Evolutionary conservation across 345 rosid genomes (phyloP).

Genomic region (Lenwebbia sp.): DNA sequence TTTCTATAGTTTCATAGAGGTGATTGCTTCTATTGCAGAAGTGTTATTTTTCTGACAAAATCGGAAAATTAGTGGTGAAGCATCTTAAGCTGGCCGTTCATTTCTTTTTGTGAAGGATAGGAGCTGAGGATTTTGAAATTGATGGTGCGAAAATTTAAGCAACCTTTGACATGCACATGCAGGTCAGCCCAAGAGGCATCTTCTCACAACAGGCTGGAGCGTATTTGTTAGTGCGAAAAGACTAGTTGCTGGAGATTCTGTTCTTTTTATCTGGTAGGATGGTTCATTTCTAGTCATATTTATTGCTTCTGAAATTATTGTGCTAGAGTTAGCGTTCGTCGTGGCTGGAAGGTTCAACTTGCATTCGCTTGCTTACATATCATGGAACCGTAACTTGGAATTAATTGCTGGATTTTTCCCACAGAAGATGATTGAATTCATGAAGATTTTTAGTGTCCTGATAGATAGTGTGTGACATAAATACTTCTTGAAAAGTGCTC

Average conservation of each 20-base stretch:
- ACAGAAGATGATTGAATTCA: not conserved
- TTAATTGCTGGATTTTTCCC: not conserved
- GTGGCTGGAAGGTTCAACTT: not conserved
- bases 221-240: slow-evolving; percentile 49
- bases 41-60: not conserved
- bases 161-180: not conserved
- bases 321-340: not conserved
- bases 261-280: slow-evolving; percentile 32
- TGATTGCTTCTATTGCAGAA: not conserved
- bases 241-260: slow-evolving; percentile 46
- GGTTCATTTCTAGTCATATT: not conserved
- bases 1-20: not conserved
- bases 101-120: not conserved
- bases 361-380: not conserved
- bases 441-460: not conserved
- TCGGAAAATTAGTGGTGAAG: not conserved
- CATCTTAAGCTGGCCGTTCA: not conserved
- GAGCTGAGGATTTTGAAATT: not conserved
- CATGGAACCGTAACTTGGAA: not conserved
- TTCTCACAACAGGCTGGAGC: slow-evolving; percentile 48
- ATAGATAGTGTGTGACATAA: not conserved
- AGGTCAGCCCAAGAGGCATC: slow-evolving; percentile 54
- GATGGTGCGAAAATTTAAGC: not conserved
- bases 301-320: not conserved
- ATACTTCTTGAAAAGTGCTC: not conserved